Percentiles rank a stretch among this genome's conserved stretches.
Conservation (phyloP, 2,329 filamentous ascomycete species). For the Gnomoniopsis smithogilvyi region DNA sequence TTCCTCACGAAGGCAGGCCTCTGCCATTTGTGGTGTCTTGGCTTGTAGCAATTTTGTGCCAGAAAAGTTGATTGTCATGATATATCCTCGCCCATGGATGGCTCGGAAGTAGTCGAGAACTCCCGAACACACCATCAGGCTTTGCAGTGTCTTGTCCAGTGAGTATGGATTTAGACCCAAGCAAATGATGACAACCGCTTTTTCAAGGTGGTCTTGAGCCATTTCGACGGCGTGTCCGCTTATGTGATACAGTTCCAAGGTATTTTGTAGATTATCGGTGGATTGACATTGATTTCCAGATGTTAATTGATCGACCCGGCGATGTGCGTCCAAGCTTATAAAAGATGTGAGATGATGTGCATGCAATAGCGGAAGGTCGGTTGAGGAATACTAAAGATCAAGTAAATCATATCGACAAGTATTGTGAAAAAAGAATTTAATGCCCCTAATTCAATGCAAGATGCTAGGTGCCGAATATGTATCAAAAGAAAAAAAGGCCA, state of each 20-base stretch:
- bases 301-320: not conserved
- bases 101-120: conserved; percentile 15
- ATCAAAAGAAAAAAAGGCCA: not conserved
- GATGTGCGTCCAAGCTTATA: not conserved
- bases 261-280: not conserved
- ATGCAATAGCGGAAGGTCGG: not conserved
- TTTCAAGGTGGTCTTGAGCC: not conserved
- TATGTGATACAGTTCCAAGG: not conserved
- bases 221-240: not conserved
- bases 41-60: conserved; percentile 31
- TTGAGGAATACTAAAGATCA: not conserved
- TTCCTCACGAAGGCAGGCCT: conserved; percentile 14
- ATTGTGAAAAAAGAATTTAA: not conserved
- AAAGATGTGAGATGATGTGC: not conserved
- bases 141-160: conserved; percentile 12
- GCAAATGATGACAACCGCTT: conserved; percentile 12
- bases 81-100: conserved; percentile 10
- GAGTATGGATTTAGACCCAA: conserved; percentile 9
- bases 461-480: not conserved
- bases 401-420: not conserved
- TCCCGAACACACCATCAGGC: conserved; percentile 12
- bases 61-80: conserved; percentile 17
- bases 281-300: not conserved
- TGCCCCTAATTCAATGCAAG: not conserved
- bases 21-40: conserved; percentile 18